phyloP scores from a whole-genome alignment of 371 early-diverging fungal species.

The Mortierella sp. region DNA sequence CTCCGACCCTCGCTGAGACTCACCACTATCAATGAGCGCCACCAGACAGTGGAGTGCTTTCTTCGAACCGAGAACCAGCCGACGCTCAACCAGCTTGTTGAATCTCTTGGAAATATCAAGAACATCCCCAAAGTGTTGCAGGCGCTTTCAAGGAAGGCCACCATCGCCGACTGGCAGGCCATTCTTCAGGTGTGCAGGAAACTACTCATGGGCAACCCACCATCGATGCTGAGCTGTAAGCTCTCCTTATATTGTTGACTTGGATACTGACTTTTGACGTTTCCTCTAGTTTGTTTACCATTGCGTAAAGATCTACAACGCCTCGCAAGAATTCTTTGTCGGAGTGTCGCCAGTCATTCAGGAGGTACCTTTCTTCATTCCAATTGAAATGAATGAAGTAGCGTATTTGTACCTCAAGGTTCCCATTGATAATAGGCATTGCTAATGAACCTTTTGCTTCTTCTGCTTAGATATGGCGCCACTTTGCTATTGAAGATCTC shows the following conservation, averaged over 20 bases:
- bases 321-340: constrained; percentile 40
- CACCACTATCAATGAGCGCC: constrained; percentile 63
- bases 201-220: background rate
- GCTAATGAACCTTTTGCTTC: background rate
- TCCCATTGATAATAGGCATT: background rate
- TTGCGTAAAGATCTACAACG: constrained; percentile 64
- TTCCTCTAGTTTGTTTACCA: constrained; percentile 71
- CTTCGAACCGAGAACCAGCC: constrained; percentile 52
- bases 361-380: constrained; percentile 41
- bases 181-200: constrained; percentile 68
- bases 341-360: constrained; percentile 57
- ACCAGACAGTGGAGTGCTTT: constrained; percentile 69
- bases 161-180: constrained; percentile 76
- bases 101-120: constrained; percentile 67
- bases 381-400: background rate
- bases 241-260: too few species aligned
- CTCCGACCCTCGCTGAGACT: constrained; percentile 70
- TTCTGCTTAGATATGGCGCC: constrained; percentile 48
- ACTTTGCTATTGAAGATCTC: constrained; percentile 57
- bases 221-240: background rate
- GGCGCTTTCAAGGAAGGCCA: constrained; percentile 64
- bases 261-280: background rate
- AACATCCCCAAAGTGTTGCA: constrained; percentile 72
- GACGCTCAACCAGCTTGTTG: constrained; percentile 56
- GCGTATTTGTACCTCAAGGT: too few species aligned